Base-by-base conservation (phyloP, 2,329 filamentous ascomycete genomes). In the Hypoxylon sp. region DNA sequence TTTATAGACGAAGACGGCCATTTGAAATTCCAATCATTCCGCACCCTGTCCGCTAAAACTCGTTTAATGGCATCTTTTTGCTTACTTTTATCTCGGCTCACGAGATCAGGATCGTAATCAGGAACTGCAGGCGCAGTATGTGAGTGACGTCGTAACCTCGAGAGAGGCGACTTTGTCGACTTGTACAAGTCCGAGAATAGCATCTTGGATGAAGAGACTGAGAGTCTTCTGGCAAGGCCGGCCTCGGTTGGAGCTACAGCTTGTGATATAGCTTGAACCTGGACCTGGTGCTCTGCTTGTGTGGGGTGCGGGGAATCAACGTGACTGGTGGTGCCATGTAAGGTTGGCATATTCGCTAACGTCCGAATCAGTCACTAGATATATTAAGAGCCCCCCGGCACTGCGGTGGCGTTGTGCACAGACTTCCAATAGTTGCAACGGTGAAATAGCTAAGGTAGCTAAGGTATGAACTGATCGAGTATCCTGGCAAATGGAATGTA, bases 41-140 rank as follows among this genome's bases (percentile, higher is more conserved):
- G 84, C 41, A 90, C 79, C 69, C 83, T 86, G 21, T 83, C 81
- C 2, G 79, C 77, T 1, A 91, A 78, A 69, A 85, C 86, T 53
- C 80, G 83, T 72, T 81, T 86, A 34, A 90, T 84, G 11, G 88
- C 88, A 41, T 88, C 86, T 73, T 90, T 90, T 70, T 89, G 86
- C 78, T 85, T 88, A 25, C 77, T 67, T 75, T 89, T 90, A 74
- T 90, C 88, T 72, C 82, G 85, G 74, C 85, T 89, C 52, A 88
- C 77, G 5, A 90, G 81, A 73, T 90, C 88, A 19, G 85, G 82
- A 65, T 90, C 85, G 71, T 88, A 85, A 71, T 88, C 81, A 45
- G 78, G 70, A 48, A 68, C 67, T 46, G 66, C 63, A 56, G 59
- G 73, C 75, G 65, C 73, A 56, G 58, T 72, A 64, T 65, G 75